These are phyloP conservation scores for Colletotrichum spaethianum DNA, from an alignment of 2,329 filamentous ascomycete species.

Conservation along the genomic window DNA sequence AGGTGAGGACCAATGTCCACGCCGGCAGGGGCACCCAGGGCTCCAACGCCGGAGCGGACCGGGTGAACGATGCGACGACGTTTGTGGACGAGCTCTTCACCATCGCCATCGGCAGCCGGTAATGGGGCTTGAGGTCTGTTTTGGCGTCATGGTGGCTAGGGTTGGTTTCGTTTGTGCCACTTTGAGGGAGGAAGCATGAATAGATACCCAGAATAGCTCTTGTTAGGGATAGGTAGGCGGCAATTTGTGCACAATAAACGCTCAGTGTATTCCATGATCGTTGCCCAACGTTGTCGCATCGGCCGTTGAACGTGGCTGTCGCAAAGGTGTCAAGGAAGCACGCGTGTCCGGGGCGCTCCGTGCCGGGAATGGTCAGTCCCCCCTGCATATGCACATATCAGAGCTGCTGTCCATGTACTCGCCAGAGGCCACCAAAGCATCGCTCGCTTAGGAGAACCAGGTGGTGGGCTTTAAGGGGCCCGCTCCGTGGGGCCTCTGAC, in stretches of 20 bases:
- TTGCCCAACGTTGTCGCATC: too few relatives aligned
- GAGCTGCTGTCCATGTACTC: too few relatives aligned
- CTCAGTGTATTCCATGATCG: background rate
- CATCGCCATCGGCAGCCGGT: slow-evolving; percentile 43
- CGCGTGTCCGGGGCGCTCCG: background rate
- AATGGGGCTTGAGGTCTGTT: background rate
- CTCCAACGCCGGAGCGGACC: slow-evolving; percentile 53
- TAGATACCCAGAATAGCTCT: slow-evolving; percentile 15
- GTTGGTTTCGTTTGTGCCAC: background rate
- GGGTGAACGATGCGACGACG: slow-evolving; percentile 52
- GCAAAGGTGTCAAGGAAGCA: background rate
- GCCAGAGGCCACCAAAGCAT: too few relatives aligned
- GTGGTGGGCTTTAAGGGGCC: background rate
- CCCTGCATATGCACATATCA: background rate
- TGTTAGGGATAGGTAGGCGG: background rate
- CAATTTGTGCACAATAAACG: background rate
- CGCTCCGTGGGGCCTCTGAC: background rate
- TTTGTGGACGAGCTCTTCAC: slow-evolving; percentile 63
- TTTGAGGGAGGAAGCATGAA: background rate
- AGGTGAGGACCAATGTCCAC: slow-evolving; percentile 42
- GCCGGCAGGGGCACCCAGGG: slow-evolving; percentile 45
- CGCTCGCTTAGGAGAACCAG: background rate
- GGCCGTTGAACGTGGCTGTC: background rate
- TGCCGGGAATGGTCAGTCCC: background rate
- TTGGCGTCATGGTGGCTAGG: background rate